Conservation (phyloP, 2,329 filamentous ascomycete species). For the Hypoxylon sp. region DNA sequence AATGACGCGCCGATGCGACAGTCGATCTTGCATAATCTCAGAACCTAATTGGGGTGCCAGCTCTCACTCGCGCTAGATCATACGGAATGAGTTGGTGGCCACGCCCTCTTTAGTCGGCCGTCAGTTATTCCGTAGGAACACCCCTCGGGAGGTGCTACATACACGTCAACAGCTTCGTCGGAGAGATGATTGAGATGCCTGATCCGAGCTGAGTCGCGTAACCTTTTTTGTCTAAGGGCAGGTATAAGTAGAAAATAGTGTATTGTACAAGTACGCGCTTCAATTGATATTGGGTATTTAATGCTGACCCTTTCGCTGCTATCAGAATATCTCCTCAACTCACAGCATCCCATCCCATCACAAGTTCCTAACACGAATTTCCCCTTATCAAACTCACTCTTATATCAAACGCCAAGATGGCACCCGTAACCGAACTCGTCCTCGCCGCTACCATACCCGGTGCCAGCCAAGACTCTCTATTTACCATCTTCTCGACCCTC, state of each 20-base stretch:
- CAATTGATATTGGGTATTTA: conserved; percentile 17
- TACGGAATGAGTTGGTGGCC: neutral
- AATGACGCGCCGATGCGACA: conserved; percentile 6
- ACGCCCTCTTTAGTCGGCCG: neutral
- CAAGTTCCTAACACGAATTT: neutral
- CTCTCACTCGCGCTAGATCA: neutral
- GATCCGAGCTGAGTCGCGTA: neutral
- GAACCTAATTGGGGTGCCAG: conserved; percentile 17
- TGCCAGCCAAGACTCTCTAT: conserved; percentile 20
- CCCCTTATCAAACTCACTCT: neutral
- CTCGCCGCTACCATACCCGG: conserved; percentile 31
- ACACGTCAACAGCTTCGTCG: conserved; percentile 1
- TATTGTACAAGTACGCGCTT: neutral
- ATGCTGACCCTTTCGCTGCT: conserved; percentile 7
- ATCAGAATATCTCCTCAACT: conserved; percentile 9
- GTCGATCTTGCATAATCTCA: conserved; percentile 18
- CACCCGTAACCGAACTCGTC: conserved; percentile 45
- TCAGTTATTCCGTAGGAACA: conserved; percentile 22
- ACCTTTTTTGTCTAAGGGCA: conserved; percentile 1
- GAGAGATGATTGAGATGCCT: neutral
- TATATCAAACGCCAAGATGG: conserved; percentile 36
- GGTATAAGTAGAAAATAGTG: neutral
- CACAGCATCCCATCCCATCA: neutral
- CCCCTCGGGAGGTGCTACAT: neutral
- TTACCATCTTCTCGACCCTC: conserved; percentile 15